Percentiles rank a stretch among this genome's conserved stretches.
Evolutionary conservation across 495 filamentous ascomycete genomes (phyloP).

Genomic region (Neurospora sp.): DNA sequence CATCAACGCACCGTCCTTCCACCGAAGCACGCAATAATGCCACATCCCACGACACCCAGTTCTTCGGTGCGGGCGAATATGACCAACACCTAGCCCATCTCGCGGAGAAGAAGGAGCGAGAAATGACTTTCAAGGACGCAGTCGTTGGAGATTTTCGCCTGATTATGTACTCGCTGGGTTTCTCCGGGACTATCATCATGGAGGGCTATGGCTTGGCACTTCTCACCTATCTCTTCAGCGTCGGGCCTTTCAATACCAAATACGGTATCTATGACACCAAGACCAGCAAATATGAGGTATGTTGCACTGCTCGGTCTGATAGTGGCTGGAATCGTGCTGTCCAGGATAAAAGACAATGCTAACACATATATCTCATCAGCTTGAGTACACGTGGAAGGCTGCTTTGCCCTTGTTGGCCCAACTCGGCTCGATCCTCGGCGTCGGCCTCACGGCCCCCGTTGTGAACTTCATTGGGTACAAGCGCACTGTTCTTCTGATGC

Average conservation of each 20-base stretch:
- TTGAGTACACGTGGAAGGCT: slow-evolving; percentile 40
- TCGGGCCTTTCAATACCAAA: slow-evolving; percentile 43
- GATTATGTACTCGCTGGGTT: slow-evolving; percentile 19
- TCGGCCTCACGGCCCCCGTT: slow-evolving; percentile 53
- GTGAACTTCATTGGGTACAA: slow-evolving; percentile 54
- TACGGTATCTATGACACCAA: slow-evolving; percentile 33
- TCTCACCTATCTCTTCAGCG: slow-evolving; percentile 31
- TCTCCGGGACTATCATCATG: slow-evolving; percentile 25
- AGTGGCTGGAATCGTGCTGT: slow-evolving; percentile 38
- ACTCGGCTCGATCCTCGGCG: slow-evolving; percentile 40
- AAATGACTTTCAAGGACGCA: slow-evolving; percentile 16
- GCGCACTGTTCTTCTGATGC: slow-evolving; percentile 39
- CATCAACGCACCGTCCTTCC: neutral
- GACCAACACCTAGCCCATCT: slow-evolving; percentile 10
- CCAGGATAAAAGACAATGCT: slow-evolving; percentile 24
- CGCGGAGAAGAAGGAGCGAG: slow-evolving; percentile 6
- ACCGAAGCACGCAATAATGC: neutral
- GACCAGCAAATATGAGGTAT: slow-evolving; percentile 18
- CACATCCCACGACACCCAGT: neutral
- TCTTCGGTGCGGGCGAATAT: slow-evolving; percentile 1
- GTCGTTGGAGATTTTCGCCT: slow-evolving; percentile 11
- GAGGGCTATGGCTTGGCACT: slow-evolving; percentile 30
- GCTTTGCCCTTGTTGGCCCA: slow-evolving; percentile 29
- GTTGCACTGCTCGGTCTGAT: neutral
- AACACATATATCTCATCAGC: slow-evolving; percentile 11